Evolutionary conservation across 108 stramenopile species (phyloP).

Genomic region (Aureococcus anophagefferens): DNA sequence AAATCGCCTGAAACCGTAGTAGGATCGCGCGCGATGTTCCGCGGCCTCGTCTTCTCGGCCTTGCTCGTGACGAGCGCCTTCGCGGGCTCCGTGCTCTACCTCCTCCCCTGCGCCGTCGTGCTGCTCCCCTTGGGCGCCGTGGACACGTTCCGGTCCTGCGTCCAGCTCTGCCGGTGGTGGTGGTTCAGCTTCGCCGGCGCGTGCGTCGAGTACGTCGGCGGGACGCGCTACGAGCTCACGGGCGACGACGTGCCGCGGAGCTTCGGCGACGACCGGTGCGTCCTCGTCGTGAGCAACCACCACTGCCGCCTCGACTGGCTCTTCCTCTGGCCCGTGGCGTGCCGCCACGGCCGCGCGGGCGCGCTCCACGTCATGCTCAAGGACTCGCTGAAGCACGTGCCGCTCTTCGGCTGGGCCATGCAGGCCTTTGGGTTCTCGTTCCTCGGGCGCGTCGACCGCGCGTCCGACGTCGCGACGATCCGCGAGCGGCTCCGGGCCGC

Average conservation of each 20-base stretch:
- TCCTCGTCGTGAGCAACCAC: neutral
- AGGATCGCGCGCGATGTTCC: too few species aligned
- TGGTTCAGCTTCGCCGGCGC: neutral
- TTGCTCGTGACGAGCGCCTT: too few species aligned
- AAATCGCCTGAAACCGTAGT: too few species aligned
- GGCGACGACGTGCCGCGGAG: neutral
- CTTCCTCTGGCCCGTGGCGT: neutral
- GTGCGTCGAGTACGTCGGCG: neutral
- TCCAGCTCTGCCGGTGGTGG: neutral
- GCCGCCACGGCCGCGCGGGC: neutral
- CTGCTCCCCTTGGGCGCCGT: neutral
- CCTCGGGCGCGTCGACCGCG: neutral
- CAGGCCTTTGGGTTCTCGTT: neutral
- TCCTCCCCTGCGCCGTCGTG: neutral
- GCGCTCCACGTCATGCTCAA: neutral
- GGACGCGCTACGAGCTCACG: too few species aligned
- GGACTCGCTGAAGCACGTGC: neutral
- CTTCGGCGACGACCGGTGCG: neutral
- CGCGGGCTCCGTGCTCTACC: too few species aligned
- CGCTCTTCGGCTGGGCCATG: neutral
- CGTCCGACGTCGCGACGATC: neutral
- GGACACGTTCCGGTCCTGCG: neutral
- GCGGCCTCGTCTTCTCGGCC: too few species aligned
- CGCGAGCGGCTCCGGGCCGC: neutral
- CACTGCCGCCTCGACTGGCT: neutral